phyloP scores from a whole-genome alignment of 805 yeast genomes.

The Candida piceae region DNA sequence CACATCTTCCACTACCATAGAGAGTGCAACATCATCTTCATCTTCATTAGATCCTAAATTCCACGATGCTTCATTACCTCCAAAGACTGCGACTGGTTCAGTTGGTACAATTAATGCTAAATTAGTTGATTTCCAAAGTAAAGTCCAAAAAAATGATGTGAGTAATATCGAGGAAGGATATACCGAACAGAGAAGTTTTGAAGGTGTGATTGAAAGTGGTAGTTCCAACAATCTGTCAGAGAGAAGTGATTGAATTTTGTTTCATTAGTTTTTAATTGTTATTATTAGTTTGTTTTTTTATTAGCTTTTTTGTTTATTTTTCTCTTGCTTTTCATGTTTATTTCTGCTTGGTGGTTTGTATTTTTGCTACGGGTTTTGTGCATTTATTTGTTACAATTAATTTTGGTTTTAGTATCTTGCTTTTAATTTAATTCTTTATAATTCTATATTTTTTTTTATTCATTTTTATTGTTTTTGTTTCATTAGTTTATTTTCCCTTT shows the following conservation, averaged over 20 bases:
- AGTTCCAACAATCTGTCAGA: slow-evolving; percentile 8
- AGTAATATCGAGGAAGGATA: slow-evolving; percentile 32
- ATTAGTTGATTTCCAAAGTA: slow-evolving; percentile 39
- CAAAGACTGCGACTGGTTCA: slow-evolving; percentile 2
- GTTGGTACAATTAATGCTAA: slow-evolving; percentile 30
- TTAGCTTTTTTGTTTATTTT: background rate
- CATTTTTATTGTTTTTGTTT: background rate
- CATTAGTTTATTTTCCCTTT: background rate
- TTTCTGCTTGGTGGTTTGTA: background rate
- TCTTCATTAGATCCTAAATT: slow-evolving; percentile 2
- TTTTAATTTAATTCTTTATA: background rate
- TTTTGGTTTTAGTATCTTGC: background rate
- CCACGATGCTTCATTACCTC: background rate
- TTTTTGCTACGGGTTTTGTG: too few relatives aligned
- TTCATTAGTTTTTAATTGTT: background rate
- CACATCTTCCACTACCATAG: background rate
- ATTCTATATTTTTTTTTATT: too few relatives aligned
- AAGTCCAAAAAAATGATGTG: slow-evolving; percentile 32
- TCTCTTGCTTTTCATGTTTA: background rate
- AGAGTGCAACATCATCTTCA: slow-evolving; percentile 2
- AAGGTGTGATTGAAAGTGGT: slow-evolving; percentile 19
- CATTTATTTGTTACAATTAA: too few relatives aligned
- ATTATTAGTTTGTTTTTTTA: background rate
- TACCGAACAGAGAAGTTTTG: slow-evolving; percentile 16
- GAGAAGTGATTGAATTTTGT: slow-evolving; percentile 5